Evolutionary conservation across 2,329 filamentous ascomycete genomes (phyloP).

Genomic region (Microdochium paspali): DNA sequence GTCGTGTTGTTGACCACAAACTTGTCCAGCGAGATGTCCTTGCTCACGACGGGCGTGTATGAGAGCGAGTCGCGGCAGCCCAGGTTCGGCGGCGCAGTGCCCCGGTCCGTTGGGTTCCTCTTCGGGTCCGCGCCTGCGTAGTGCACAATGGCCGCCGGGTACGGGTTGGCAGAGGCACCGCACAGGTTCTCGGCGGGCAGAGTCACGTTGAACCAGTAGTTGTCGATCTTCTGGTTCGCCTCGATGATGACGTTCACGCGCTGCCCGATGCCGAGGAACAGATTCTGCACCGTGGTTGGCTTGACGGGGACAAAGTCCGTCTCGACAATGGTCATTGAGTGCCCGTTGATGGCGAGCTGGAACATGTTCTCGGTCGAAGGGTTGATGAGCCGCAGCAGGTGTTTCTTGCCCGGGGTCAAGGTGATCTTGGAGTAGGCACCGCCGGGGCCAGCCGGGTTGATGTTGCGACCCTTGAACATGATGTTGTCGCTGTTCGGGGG

Average conservation of each 20-base stretch:
- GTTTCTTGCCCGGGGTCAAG: conserved; percentile 29
- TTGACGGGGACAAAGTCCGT: conserved; percentile 43
- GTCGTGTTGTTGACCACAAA: too few relatives aligned
- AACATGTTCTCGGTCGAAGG: conserved; percentile 37
- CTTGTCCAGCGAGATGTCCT: neutral
- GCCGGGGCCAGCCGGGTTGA: conserved; percentile 19
- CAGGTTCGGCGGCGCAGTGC: conserved; percentile 5
- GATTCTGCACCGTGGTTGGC: conserved; percentile 35
- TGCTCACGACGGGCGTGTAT: conserved; percentile 9
- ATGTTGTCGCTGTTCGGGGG: conserved; percentile 22
- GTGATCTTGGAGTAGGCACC: conserved; percentile 17
- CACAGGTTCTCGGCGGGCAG: conserved; percentile 5
- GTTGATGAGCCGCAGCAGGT: conserved; percentile 40
- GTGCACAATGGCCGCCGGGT: conserved; percentile 12
- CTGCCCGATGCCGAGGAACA: conserved; percentile 39
- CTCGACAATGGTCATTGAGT: conserved; percentile 41
- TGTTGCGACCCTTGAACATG: conserved; percentile 32
- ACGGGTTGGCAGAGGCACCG: conserved; percentile 7
- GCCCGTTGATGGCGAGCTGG: conserved; percentile 40
- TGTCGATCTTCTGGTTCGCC: conserved; percentile 19
- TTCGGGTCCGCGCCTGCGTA: conserved; percentile 5
- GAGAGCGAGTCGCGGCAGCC: conserved; percentile 9
- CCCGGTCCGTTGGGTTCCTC: conserved; percentile 7
- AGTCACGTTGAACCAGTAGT: conserved; percentile 21
- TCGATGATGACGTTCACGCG: conserved; percentile 36